Conservation (phyloP, 371 early-diverging fungal genomes). For the Chytridium lagenaria region DNA sequence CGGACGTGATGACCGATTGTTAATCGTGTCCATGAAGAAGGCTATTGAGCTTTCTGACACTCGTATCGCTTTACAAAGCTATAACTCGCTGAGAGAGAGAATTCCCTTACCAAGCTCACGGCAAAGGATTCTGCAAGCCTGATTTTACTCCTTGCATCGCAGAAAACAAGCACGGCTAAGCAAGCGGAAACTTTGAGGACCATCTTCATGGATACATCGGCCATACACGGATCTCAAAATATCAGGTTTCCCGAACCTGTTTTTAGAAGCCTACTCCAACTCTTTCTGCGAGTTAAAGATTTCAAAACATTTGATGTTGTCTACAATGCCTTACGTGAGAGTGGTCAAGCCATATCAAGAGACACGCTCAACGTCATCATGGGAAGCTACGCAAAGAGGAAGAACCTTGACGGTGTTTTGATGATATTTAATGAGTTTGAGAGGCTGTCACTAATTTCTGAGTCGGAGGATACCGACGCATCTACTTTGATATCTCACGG, state of each 20-base stretch:
- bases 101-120: background rate
- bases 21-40: background rate
- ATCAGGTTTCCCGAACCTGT: background rate
- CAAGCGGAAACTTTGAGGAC: background rate
- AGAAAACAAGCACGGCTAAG: background rate
- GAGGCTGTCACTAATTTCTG: background rate
- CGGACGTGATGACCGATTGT: background rate
- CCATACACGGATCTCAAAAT: background rate
- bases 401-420: background rate
- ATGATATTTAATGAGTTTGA: constrained; percentile 3
- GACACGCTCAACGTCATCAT: background rate
- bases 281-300: background rate
- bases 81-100: background rate
- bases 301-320: background rate
- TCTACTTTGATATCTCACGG: background rate
- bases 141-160: background rate
- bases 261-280: background rate
- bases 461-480: background rate
- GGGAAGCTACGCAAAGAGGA: background rate
- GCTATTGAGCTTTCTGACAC: background rate
- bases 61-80: background rate
- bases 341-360: background rate
- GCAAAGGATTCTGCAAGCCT: background rate
- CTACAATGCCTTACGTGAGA: background rate
- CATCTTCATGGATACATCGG: background rate